These are phyloP conservation scores for Corynespora cassiicola DNA, from an alignment of 2,329 filamentous ascomycete species.

Conservation along the genomic window DNA sequence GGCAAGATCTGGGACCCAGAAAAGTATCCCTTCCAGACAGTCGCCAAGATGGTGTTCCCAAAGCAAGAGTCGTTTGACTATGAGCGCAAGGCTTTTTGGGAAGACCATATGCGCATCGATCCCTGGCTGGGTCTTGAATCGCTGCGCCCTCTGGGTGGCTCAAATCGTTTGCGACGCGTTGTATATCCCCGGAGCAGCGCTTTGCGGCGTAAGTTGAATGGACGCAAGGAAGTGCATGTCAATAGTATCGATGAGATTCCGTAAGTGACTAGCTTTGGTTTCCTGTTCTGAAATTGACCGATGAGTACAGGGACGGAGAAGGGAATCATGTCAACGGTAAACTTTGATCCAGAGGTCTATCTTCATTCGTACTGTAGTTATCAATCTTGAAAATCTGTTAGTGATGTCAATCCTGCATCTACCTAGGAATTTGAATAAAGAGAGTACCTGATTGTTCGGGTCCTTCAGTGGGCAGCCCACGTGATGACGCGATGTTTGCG, in stretches of 20 bases:
- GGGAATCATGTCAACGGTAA: too few relatives aligned
- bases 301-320: too few relatives aligned
- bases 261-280: too few relatives aligned
- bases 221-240: constrained; percentile 47
- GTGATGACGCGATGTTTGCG: too few relatives aligned
- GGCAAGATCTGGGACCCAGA: constrained; percentile 54
- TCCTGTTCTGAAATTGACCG: too few relatives aligned
- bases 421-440: too few relatives aligned
- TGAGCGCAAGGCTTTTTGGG: constrained; percentile 49
- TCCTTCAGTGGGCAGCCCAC: too few relatives aligned
- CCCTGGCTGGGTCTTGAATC: constrained; percentile 48
- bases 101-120: constrained; percentile 48
- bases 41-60: constrained; percentile 51
- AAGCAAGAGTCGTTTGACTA: constrained; percentile 50
- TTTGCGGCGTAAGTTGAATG: constrained; percentile 48
- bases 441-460: too few relatives aligned
- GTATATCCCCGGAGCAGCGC: constrained; percentile 51
- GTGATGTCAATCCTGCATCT: too few relatives aligned
- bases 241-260: constrained; percentile 48
- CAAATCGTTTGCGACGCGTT: constrained; percentile 49
- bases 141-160: constrained; percentile 48
- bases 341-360: too few relatives aligned
- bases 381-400: too few relatives aligned
- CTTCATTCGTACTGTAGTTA: too few relatives aligned
- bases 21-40: constrained; percentile 56